Base-by-base conservation (phyloP, 768 basidiomycete species). In the Tremella yokohamensis region DNA sequence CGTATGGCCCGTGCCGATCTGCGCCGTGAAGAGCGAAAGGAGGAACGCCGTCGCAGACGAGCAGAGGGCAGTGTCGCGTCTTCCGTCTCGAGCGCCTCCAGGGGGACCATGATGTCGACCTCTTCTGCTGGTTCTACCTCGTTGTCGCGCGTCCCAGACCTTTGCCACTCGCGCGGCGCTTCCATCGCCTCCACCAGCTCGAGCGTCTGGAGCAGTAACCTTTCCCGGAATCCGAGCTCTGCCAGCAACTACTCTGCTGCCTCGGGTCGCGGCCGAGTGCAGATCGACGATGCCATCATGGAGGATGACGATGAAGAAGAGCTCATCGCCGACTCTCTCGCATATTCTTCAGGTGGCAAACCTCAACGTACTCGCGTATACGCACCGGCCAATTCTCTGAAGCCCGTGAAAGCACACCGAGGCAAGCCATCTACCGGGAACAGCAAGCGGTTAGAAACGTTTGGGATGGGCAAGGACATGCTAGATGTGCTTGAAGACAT, bases 401-500 rank as follows among this genome's bases (percentile, higher is more conserved):
- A 52, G 38, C 26, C 26, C 26, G 15, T 16, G 15, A 45, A n/a
- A 22, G 4, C 22, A 16, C 42, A 45, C 22, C 4, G 15, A 16
- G n/a, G 42, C 22, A 45, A 22, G 22, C 42, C 42, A 1, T 52
- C 51, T 12, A 15, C 12, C 12, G 13, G 51, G n/a, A 49, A 18
- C 20, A 29, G 12, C 12, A 65, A 57, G 40, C 45, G 55, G 22
- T 54, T 58, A 25, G 57, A 56, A 24, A 56, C 59, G 8, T 65
- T 72, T 26, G 69, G 71, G 3, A 70, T 73, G 66, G 74, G 70
- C 19, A 69, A 66, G 48, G 74, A 76, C 54, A 76, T 76, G 72
- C 57, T 68, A 40, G 72, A 76, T 58, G 69, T 74, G 15, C 58
- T 76, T 18, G 74, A 76, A 50, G 74, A 76, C 60, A 74, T 76